These are phyloP conservation scores for Straminergon stramineum DNA, from an alignment of 225 moss, liverwort and hornwort genomes.

Conservation along the genomic window DNA sequence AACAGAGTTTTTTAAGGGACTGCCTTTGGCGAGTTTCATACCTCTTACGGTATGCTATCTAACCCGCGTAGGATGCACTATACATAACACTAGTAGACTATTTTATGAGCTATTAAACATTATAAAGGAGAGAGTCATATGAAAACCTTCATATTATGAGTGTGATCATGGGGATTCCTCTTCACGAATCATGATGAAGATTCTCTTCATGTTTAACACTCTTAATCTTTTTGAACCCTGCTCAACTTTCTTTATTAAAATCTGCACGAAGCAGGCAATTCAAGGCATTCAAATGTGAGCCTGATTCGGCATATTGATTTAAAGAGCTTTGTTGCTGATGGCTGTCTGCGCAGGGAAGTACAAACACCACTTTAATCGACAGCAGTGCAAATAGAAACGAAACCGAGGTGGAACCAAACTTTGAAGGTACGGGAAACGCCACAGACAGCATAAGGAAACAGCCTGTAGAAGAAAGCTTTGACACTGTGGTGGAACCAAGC, in stretches of 20 bases:
- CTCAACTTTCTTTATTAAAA: neutral
- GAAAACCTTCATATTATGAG: neutral
- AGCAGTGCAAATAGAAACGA: neutral
- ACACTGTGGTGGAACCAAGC: neutral
- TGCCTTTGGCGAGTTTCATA: neutral
- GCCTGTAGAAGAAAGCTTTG: neutral
- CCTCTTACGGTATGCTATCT: neutral
- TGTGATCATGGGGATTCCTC: neutral
- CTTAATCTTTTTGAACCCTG: neutral
- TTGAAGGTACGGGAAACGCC: neutral
- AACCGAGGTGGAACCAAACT: neutral
- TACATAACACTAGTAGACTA: neutral
- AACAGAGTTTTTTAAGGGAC: slow-evolving; percentile 6
- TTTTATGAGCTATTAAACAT: neutral
- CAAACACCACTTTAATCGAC: neutral
- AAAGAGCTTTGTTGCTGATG: neutral
- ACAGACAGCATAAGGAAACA: neutral
- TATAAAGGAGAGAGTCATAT: neutral
- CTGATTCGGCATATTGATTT: neutral
- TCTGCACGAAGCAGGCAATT: neutral
- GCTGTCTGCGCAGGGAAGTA: neutral
- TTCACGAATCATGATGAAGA: neutral
- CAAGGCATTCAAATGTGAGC: neutral
- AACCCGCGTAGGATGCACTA: neutral
- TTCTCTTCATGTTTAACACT: neutral